Evolutionary conservation across 495 filamentous ascomycete genomes (phyloP), one percentile per base, ranked within the genome.

Genomic region (Podospora tetraspora): DNA sequence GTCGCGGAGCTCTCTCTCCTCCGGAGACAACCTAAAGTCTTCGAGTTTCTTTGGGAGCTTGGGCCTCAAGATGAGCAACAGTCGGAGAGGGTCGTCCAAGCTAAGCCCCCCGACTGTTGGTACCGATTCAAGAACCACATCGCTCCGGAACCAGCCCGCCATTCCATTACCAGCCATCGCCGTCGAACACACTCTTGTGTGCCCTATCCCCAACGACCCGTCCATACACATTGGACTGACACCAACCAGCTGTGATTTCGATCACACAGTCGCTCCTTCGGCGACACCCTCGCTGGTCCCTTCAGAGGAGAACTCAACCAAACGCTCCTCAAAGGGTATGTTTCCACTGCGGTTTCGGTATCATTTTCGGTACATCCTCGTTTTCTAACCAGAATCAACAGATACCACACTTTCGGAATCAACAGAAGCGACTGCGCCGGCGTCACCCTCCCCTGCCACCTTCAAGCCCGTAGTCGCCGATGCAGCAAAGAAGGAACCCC

Each of bases 1-100:
- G 12, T 79, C 75, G 6, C 74, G 71, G n/a, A 75, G 77, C 23
- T 80, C 81, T 5, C 69, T 75, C 12, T 72, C 73, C 8, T 76
- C 78, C 3, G 74, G 70, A 60, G 75, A 79, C 22, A 74, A 52
- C 43, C 43, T 52, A 3, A 52, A 74, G 27, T 66, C 69, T 1
- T 75, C 75, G 52, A 75, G 73, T 3, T 71, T 83, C 34, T 76
- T 82, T 23, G 64, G 70, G 13, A 72, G 64, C 59, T 62, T 75
- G 11, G 70, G 75, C 21, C 66, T 72, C 21, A 79, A 72, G 71
- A 73, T 67, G 16, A 57, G 61, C 52, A 62, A 23, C 34, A 76
- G 72, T 61, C 74, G 73, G 34, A 62, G 63, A 32, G 64, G 71
- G 22, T 66, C 76, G 19, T 24, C 9, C 27, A 61, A 61, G n/a